Base-by-base conservation (phyloP, 352 stramenopile genomes). In the Phytophthora fragariae region DNA sequence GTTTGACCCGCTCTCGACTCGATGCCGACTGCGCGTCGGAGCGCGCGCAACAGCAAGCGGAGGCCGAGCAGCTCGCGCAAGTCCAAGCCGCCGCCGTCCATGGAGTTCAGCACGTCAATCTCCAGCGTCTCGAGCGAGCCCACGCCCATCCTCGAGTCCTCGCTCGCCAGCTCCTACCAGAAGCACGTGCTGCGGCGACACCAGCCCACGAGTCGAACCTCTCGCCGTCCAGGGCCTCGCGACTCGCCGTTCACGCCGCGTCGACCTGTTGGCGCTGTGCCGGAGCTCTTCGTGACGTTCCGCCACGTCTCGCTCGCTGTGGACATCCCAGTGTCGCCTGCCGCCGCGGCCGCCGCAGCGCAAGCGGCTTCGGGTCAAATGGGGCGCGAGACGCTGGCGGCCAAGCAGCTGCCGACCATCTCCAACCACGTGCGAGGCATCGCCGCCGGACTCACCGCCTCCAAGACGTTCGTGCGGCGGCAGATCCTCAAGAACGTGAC, bases 381-480 rank as follows among this genome's bases (percentile, higher is more conserved):
- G 59, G 50, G 67, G 50, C 75, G 71, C 46, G 71, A 82, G 37
- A 68, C 67, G 37, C 24, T 82, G 33, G 71, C 62, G 27, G 73
- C 72, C 57, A 82, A 80, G 62, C 85, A 89, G 29, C 64, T 90
- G 21, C 80, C 85, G 12, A 89, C 81, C 19, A 62, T 92, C 5
- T 56, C 76, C 41, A 92, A 92, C 66, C 73, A 90, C 47, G 44
- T 85, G 2, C 71, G 73, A 39, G 79, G 77, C 49, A 77, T 75
- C 37, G n/a, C 82, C 19, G 62, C 71, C 49, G 75, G 68, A 0
- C 53, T 91, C 52, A 78, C 70, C 31, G 60, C 65, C 27, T 81
- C 73, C 58, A 88, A 84, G 68, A 75, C 70, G 46, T 77, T 82
- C 21, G 72, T 81, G 15, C 74, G 67, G 66, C 77, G 82, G 21